Conservation (phyloP, 768 basidiomycete genomes). For the Trametes elegans region DNA sequence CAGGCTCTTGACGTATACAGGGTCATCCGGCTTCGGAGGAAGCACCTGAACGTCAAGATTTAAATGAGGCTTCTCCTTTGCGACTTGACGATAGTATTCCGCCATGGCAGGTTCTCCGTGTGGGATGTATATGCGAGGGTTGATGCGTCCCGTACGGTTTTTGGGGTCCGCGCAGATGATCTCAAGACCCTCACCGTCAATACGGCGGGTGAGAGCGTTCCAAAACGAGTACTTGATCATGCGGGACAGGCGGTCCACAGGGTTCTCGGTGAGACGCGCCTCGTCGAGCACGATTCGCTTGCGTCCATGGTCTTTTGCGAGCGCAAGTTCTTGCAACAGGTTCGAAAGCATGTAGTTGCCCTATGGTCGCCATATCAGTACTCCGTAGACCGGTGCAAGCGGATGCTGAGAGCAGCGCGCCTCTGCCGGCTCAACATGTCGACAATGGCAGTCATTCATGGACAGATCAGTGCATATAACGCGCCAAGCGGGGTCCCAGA, state of each 20-base stretch:
- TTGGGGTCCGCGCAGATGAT: constrained; percentile 98
- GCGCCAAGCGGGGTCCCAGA: no score
- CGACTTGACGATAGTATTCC: constrained; percentile 92
- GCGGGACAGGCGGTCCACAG: constrained; percentile 91
- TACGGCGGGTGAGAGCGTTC: constrained; percentile 94
- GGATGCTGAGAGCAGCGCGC: background rate
- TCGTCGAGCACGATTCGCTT: constrained; percentile 99
- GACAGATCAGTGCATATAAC: background rate
- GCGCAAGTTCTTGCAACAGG: constrained; percentile 95
- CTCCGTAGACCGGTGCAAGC: no score
- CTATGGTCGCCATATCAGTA: no score
- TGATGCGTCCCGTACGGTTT: constrained; percentile 87
- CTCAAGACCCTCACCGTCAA: constrained; percentile 96
- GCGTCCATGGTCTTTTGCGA: constrained; percentile 91
- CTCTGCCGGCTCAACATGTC: constrained; percentile 2
- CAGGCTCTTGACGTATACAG: constrained; percentile 84
- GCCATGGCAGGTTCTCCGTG: constrained; percentile 92
- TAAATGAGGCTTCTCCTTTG: constrained; percentile 89
- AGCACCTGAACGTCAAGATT: constrained; percentile 91
- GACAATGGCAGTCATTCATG: constrained; percentile 15
- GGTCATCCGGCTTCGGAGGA: constrained; percentile 84
- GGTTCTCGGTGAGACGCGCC: constrained; percentile 95
- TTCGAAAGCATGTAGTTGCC: constrained; percentile 99
- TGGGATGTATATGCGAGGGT: constrained; percentile 94
- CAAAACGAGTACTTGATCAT: constrained; percentile 99